These are phyloP conservation scores for Thermothielavioides terrestris DNA, from an alignment of 495 filamentous ascomycete species.

Conservation along the genomic window DNA sequence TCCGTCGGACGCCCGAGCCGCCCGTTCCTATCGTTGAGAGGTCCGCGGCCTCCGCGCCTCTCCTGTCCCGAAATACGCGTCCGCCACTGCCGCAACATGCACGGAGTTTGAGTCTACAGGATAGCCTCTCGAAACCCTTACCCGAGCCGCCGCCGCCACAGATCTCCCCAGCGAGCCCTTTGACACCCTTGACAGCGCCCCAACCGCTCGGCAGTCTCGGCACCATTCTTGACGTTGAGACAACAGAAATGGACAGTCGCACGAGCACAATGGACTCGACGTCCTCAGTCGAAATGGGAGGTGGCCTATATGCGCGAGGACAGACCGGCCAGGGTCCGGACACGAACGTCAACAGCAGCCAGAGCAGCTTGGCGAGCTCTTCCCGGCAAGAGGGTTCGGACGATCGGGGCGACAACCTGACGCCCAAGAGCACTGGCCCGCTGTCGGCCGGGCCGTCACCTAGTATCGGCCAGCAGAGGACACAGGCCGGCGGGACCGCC, in stretches of 20 bases:
- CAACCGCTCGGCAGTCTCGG: constrained; percentile 16
- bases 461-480: constrained; percentile 26
- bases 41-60: constrained; percentile 20
- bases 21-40: constrained; percentile 15
- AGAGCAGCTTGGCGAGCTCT: constrained; percentile 43
- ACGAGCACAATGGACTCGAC: constrained; percentile 55
- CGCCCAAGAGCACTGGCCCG: constrained; percentile 43
- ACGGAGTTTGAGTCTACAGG: constrained; percentile 40
- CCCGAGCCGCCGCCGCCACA: constrained; percentile 39
- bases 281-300: constrained; percentile 34
- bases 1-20: constrained; percentile 23
- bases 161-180: constrained; percentile 30
- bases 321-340: constrained; percentile 17
- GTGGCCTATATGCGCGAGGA: constrained; percentile 22
- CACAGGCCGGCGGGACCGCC: constrained; percentile 42
- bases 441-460: constrained; percentile 44
- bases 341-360: constrained; percentile 43
- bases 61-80: constrained; percentile 11
- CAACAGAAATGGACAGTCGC: constrained; percentile 31
- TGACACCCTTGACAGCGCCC: constrained; percentile 20
- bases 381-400: constrained; percentile 36
- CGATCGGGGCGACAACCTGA: constrained; percentile 38
- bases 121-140: constrained; percentile 45
- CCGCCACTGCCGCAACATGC: constrained; percentile 34
- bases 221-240: constrained; percentile 26